These are phyloP conservation scores for Paracamarosporium sp. DNA, from an alignment of 2,329 filamentous ascomycete species.

Conservation along the genomic window DNA sequence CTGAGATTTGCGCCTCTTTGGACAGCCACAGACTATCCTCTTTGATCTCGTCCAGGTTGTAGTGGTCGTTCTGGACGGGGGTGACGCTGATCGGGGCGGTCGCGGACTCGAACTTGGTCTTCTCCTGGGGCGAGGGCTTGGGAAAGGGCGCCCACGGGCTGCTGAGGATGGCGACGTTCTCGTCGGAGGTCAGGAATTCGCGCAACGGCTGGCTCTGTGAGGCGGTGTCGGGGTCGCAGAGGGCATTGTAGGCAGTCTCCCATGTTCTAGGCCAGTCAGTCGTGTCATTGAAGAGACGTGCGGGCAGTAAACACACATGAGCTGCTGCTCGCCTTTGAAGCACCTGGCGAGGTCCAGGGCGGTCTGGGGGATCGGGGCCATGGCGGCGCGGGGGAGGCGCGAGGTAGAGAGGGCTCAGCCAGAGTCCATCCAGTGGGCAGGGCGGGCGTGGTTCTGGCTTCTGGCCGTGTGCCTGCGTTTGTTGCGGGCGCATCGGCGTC, in stretches of 20 bases:
- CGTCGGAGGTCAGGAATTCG: constrained; percentile 73
- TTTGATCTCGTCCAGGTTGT: constrained; percentile 81
- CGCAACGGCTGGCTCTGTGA: constrained; percentile 54
- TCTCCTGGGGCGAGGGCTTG: constrained; percentile 66
- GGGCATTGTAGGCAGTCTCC: constrained; percentile 62
- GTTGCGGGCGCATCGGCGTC: constrained; percentile 6
- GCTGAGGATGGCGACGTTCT: constrained; percentile 72
- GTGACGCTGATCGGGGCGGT: constrained; percentile 87
- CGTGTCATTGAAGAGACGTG: constrained; percentile 1
- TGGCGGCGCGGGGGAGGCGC: constrained; percentile 46
- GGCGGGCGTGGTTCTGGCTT: too few relatives aligned
- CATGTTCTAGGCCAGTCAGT: constrained; percentile 63
- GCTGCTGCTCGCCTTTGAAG: constrained; percentile 77
- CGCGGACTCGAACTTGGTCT: constrained; percentile 78
- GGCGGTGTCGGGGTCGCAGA: constrained; percentile 57
- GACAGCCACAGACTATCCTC: constrained; percentile 87
- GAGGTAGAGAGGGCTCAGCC: constrained; percentile 29
- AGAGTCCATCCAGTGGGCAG: constrained; percentile 39
- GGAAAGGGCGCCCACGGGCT: constrained; percentile 73
- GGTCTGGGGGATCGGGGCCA: constrained; percentile 40
- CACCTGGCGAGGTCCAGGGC: constrained; percentile 83
- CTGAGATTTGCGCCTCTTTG: constrained; percentile 76
- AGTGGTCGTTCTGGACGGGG: constrained; percentile 69
- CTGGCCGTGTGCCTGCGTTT: constrained; percentile 27
- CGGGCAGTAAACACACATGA: constrained; percentile 69